Conservation (phyloP, 1,284 basidiomycete genomes). For the Kwoniella shivajii region DNA sequence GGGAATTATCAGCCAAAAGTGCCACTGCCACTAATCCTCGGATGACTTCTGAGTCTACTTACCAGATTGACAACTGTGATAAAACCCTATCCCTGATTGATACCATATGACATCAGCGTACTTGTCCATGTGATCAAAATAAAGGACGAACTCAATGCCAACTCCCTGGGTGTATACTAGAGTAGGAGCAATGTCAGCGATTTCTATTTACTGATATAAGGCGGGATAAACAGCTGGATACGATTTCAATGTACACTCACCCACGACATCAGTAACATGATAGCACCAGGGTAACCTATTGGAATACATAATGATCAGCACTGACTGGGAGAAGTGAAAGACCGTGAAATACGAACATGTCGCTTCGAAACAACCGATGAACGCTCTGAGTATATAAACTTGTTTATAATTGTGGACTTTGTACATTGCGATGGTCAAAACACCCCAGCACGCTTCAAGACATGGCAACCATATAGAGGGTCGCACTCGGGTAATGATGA, state of each 20-base stretch:
- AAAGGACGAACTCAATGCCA: too few relatives aligned
- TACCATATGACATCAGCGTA: too few relatives aligned
- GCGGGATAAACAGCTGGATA: neutral
- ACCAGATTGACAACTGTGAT: conserved; percentile 40
- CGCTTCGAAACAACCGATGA: conserved; percentile 35
- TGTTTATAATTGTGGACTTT: conserved; percentile 30
- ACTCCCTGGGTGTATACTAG: conserved; percentile 37
- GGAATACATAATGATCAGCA: neutral
- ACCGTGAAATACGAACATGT: conserved; percentile 19
- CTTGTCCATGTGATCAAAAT: too few relatives aligned
- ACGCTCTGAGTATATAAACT: conserved; percentile 26
- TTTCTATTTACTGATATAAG: neutral
- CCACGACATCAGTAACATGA: conserved; percentile 37
- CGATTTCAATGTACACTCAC: too few relatives aligned
- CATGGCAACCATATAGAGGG: conserved; percentile 30
- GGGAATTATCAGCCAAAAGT: neutral
- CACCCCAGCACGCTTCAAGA: conserved; percentile 39
- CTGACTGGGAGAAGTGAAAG: neutral
- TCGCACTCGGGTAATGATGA: conserved; percentile 39
- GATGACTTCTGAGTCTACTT: neutral
- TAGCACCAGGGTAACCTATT: conserved; percentile 28
- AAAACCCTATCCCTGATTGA: conserved; percentile 42
- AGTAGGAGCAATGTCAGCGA: neutral
- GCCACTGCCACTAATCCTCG: neutral
- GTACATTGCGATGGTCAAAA: conserved; percentile 32